A percentile compares a stretch with the other conserved stretches of the same genome.
These are phyloP conservation scores for Annona squamosa DNA, from an alignment of 164 flowering plant genomes.

Conservation along the genomic window DNA sequence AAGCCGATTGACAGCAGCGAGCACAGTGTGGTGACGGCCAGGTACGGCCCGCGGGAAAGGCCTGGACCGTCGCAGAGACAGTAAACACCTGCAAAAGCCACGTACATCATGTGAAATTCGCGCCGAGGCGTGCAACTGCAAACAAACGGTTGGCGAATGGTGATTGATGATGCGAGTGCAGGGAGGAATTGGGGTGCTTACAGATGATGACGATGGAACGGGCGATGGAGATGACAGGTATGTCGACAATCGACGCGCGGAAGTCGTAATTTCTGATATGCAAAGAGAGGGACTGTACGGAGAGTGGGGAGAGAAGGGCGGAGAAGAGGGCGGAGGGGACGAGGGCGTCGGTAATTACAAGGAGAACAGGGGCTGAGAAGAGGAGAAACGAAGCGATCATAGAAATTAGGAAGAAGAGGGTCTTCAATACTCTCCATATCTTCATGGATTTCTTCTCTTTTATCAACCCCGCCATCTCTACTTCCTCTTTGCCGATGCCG, in stretches of 20 bases:
- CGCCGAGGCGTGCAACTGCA: too few species aligned
- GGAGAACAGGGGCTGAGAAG: slow-evolving; percentile 71
- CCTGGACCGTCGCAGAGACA: slow-evolving; percentile 81
- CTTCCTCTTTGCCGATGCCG: background rate
- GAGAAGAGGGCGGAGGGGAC: slow-evolving; percentile 72
- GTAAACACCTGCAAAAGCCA: slow-evolving; percentile 52
- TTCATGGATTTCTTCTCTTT: slow-evolving; percentile 41
- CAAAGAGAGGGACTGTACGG: slow-evolving; percentile 34
- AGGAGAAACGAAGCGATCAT: slow-evolving; percentile 68
- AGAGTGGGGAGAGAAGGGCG: slow-evolving; percentile 36
- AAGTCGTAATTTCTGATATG: slow-evolving; percentile 63
- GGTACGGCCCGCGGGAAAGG: slow-evolving; percentile 68
- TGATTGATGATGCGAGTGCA: background rate
- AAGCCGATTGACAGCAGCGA: slow-evolving; percentile 55
- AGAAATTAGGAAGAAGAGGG: slow-evolving; percentile 58
- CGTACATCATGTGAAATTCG: too few species aligned
- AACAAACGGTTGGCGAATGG: background rate
- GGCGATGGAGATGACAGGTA: slow-evolving; percentile 68
- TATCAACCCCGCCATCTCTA: slow-evolving; percentile 41
- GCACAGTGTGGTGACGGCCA: slow-evolving; percentile 60
- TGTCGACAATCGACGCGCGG: slow-evolving; percentile 64
- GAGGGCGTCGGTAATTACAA: slow-evolving; percentile 56
- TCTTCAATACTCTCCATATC: slow-evolving; percentile 52
- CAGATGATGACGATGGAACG: slow-evolving; percentile 68
- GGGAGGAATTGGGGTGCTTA: slow-evolving; percentile 24